Conservation (phyloP, 192 early-diverging fungal genomes). For the Podila verticillata region DNA sequence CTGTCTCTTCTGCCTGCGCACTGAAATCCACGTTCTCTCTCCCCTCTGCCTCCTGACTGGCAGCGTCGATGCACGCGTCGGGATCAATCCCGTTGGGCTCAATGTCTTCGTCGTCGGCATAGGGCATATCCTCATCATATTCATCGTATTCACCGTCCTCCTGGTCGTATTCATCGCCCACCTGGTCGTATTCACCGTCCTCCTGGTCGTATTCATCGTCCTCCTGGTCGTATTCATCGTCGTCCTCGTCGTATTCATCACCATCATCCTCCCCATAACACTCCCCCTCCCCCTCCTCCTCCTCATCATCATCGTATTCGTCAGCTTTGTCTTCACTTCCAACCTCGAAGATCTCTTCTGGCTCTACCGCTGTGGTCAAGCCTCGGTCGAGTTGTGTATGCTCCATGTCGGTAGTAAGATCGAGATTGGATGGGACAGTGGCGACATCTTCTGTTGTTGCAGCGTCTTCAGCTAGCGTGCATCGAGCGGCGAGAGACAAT, state of each 20-base stretch:
- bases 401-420: neutral
- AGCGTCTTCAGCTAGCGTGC: neutral
- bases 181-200: neutral
- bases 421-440: neutral
- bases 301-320: constrained; percentile 3
- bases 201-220: neutral
- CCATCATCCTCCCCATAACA: neutral
- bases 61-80: neutral
- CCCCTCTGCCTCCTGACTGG: neutral
- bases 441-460: neutral
- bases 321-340: neutral
- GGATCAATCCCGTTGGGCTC: neutral
- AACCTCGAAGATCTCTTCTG: neutral
- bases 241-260: neutral
- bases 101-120: no score
- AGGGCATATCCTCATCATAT: neutral
- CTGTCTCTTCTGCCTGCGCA: neutral
- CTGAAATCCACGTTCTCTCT: no score
- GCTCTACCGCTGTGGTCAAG: neutral
- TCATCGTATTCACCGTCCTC: neutral
- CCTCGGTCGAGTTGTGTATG: neutral
- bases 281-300: constrained; percentile 2
- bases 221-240: neutral
- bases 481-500: neutral
- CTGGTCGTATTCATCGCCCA: neutral